Percentiles rank a stretch among this genome's conserved stretches.
phyloP scores from a whole-genome alignment of 345 rosid species.

The Cardamine resedifolia region DNA sequence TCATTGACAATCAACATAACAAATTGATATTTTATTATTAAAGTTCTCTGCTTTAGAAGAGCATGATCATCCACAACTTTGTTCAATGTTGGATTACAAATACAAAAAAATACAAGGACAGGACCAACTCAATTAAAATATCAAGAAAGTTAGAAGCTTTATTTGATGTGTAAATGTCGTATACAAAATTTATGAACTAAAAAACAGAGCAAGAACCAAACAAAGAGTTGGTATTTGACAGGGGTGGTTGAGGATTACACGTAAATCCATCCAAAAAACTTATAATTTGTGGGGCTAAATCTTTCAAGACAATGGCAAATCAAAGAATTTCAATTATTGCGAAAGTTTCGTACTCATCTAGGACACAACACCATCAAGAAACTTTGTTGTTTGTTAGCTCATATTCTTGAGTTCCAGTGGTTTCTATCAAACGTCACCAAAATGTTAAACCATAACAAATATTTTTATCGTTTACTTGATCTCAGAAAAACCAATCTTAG shows the following conservation, averaged over 20 bases:
- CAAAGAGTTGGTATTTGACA: constrained; percentile 40
- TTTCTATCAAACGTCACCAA: constrained; percentile 15
- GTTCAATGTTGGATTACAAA: neutral
- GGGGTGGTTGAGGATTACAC: constrained; percentile 28
- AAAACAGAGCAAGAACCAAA: constrained; percentile 36
- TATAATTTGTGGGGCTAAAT: constrained; percentile 36
- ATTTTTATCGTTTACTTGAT: neutral
- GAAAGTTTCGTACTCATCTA: neutral
- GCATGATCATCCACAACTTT: constrained; percentile 10
- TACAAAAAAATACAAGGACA: constrained; percentile 5
- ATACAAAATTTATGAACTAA: constrained; percentile 27
- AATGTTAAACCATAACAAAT: constrained; percentile 12
- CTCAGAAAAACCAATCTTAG: neutral
- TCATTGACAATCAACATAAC: constrained; percentile 36
- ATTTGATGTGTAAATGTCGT: constrained; percentile 13
- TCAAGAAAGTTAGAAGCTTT: neutral
- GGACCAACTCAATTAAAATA: neutral
- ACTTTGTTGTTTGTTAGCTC: constrained; percentile 17
- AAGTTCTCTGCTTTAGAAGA: constrained; percentile 16
- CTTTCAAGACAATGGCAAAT: constrained; percentile 10
- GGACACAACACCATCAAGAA: neutral
- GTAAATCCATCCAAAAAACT: constrained; percentile 31
- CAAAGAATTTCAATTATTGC: constrained; percentile 29
- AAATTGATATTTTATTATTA: constrained; percentile 1
- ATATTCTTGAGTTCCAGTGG: constrained; percentile 16